Base-by-base conservation (phyloP, 106 monocot genomes). In the Narthecium ossifragum region DNA sequence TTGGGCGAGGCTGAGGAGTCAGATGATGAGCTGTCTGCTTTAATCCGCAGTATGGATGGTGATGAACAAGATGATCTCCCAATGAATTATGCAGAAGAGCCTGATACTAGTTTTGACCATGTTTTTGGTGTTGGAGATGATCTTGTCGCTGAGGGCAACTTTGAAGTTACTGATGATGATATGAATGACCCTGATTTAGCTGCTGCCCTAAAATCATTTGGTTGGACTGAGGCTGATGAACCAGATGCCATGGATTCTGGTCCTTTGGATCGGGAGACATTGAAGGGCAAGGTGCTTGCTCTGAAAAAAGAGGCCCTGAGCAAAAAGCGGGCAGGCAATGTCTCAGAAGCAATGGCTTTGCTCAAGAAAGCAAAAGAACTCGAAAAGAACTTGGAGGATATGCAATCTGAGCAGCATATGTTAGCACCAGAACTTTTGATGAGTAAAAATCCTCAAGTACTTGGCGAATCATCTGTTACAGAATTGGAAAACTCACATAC, bases 81-180 rank as follows among this genome's bases (percentile, higher is more conserved):
- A 3, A 54, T 76, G 49, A 57, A 68, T 25, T 6, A 66, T 69
- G 49, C 18, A 25, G 31, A 51, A 31, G 52, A 62, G 24, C 55
- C 54, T 57, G 68, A 20, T 51, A 15, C 74, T 24, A 73, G 83
- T 34, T 81, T 92, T 55, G 68, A 84, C 33, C 48, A 61, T 12
- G 23, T 78, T 40, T 51, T 78, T 8, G 47, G 49, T 55, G 37
- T 61, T 17, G 39, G 68, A 39, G 72, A 91, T 67, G 87, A 90
- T 53, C 20, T 77, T 38, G 25, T 53, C 5, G 26, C 70, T 59
- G 81, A 72, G 53, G 73, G 60, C 17, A 76, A 78, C 55, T 79
- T 90, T 65, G 84, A 91, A 33, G 73, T 91, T 5, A 98, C 86
- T 36, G 84, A 84, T 65, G 79, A 80, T 78, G 98, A 98, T 75